Evolutionary conservation across 2,329 filamentous ascomycete genomes (phyloP).

Genomic region (Geosmithia morbida): DNA sequence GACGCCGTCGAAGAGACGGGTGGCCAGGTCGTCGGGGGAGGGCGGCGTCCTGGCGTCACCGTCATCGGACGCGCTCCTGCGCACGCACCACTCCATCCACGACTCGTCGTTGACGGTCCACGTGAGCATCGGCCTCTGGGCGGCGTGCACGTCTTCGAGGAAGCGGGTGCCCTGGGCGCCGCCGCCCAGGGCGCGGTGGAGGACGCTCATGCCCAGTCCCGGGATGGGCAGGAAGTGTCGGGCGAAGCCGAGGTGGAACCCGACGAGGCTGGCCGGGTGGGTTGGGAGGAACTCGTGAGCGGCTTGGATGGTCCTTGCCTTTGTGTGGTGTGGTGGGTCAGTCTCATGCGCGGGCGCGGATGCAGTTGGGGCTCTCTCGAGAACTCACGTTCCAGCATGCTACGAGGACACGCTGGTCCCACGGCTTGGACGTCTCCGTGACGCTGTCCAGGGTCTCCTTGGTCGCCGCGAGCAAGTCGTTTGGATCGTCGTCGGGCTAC

Average conservation of each 20-base stretch:
- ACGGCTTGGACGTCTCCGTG: slow-evolving; percentile 31
- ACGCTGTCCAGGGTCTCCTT: slow-evolving; percentile 46
- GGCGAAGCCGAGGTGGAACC: slow-evolving; percentile 52
- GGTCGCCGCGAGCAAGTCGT: slow-evolving; percentile 56
- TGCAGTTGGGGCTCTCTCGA: no score
- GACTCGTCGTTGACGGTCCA: slow-evolving; percentile 79
- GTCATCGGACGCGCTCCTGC: slow-evolving; percentile 17
- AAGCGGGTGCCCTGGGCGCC: slow-evolving; percentile 49
- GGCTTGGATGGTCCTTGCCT: slow-evolving; percentile 54
- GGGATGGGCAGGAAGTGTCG: slow-evolving; percentile 51
- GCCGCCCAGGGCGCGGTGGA: slow-evolving; percentile 53
- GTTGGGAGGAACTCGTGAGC: slow-evolving; percentile 46
- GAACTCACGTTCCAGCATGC: slow-evolving; percentile 68
- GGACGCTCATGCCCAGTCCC: slow-evolving; percentile 65
- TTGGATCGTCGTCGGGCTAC: slow-evolving; percentile 54
- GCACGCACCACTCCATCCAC: slow-evolving; percentile 71
- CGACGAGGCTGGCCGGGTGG: slow-evolving; percentile 54
- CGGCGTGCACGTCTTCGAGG: slow-evolving; percentile 36
- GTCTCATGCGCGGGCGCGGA: no score
- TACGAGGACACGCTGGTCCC: slow-evolving; percentile 61
- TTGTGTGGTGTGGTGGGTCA: no score
- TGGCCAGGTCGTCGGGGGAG: neutral
- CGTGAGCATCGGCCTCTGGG: slow-evolving; percentile 46
- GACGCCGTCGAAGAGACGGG: slow-evolving; percentile 52
- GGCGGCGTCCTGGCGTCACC: slow-evolving; percentile 1